Evolutionary conservation across 768 basidiomycete species (phyloP), one percentile per base, ranked within the genome.

Genomic region (Collybiopsis luxurians): DNA sequence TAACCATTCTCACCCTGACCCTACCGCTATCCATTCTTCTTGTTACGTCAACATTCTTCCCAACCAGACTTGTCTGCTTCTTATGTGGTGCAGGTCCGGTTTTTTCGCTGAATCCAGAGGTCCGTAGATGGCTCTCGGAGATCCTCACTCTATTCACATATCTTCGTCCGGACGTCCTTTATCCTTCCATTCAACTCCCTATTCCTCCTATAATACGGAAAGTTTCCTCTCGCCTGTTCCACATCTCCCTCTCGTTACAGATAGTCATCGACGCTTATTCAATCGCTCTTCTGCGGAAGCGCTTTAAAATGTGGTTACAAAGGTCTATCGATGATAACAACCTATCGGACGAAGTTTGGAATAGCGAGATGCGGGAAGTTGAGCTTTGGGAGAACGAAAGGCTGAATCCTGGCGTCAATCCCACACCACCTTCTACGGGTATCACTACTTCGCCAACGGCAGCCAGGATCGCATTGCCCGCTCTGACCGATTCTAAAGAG

Each of bases 361-460:
- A 70, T 0, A 74, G 85, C 2, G 82, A 87, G 64, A 77, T 86
- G 71, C 68, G 81, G 5, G 79, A 84, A 31, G 88, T 92, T 15
- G 87, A 90, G 67, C 66, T 92, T 23, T 92, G 82, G 75, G 91
- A 93, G 74, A 93, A 92, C 69, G 89, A 92, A 66, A 76, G 91
- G 17, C 86, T 79, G 72, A 66, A 69, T 34, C 67, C 70, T 30
- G 57, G 59, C 30, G 51, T 39, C 31, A 15, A 30, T 53, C 36
- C 43, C 48, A n/a, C 58, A 2, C 27, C 38, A 26, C 51, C 30
- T 23, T 60, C 21, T 4, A 30, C 31, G 21, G 10, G 17, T 12
- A 19, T 55, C n/a, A 45, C 6, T 38, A 17, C 10, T 19, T 51
- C 50, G 11, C 40, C 54, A 17, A 39, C n/a, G 21, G 3, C 19